These are phyloP conservation scores for Brettanomyces anomalus DNA, from an alignment of 805 yeast species.

Conservation along the genomic window DNA sequence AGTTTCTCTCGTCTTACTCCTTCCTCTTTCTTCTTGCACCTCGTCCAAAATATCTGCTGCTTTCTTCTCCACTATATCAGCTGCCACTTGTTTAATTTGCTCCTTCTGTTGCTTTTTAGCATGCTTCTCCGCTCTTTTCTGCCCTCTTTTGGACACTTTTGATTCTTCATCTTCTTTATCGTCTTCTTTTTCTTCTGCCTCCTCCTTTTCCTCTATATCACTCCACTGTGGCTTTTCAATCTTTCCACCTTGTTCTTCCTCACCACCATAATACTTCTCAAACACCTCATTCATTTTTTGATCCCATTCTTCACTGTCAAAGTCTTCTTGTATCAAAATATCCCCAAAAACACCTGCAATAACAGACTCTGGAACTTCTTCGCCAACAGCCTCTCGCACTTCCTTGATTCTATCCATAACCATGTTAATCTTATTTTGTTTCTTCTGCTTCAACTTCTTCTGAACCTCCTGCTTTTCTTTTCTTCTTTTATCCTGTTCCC, in stretches of 20 bases:
- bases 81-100: constrained; percentile 35
- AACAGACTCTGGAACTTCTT: constrained; percentile 47
- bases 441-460: constrained; percentile 58
- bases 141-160: constrained; percentile 17
- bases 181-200: constrained; percentile 22
- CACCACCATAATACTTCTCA: constrained; percentile 53
- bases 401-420: constrained; percentile 62
- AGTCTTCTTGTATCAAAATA: constrained; percentile 75
- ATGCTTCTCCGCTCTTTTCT: constrained; percentile 35
- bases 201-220: constrained; percentile 40
- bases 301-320: constrained; percentile 90
- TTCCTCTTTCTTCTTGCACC: constrained; percentile 53
- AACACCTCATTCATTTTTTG: constrained; percentile 73
- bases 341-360: constrained; percentile 63
- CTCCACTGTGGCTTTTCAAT: constrained; percentile 55
- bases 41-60: constrained; percentile 58
- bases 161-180: constrained; percentile 40
- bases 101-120: constrained; percentile 49
- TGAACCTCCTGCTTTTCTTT: constrained; percentile 47
- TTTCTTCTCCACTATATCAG: constrained; percentile 42
- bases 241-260: constrained; percentile 31
- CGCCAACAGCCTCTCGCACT: constrained; percentile 62
- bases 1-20: constrained; percentile 51
- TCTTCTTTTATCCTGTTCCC: constrained; percentile 44
- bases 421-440: constrained; percentile 66